phyloP scores from a whole-genome alignment of 768 basidiomycete genomes.

The Podaxis mareebaensis region DNA sequence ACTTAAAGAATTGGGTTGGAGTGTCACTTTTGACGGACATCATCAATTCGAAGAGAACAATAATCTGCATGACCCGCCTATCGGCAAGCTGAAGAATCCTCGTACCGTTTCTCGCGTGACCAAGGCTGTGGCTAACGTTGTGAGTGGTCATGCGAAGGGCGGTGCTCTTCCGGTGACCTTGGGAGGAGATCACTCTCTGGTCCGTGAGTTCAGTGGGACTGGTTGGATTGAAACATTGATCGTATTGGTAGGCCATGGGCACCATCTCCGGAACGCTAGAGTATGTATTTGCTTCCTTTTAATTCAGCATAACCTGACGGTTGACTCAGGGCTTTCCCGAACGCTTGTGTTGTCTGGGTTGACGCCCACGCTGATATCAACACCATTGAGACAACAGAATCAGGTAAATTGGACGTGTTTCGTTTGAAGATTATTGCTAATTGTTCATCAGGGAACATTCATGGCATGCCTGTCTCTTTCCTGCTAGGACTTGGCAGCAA shows the following conservation, averaged over 20 bases:
- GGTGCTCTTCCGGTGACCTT: slow-evolving; percentile 88
- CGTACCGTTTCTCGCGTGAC: slow-evolving; percentile 82
- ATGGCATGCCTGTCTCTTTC: slow-evolving; percentile 98
- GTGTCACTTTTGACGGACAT: slow-evolving; percentile 87
- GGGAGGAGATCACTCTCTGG: slow-evolving; percentile 95
- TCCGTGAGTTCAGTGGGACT: slow-evolving; percentile 34
- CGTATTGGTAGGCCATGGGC: slow-evolving; percentile 68
- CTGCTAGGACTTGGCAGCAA: slow-evolving; percentile 60
- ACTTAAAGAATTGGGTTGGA: slow-evolving; percentile 80
- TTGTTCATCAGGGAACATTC: slow-evolving; percentile 74
- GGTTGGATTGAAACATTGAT: slow-evolving; percentile 4
- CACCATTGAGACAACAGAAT: slow-evolving; percentile 77
- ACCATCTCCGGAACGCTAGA: slow-evolving; percentile 89
- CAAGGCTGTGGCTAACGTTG: slow-evolving; percentile 72
- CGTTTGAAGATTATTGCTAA: slow-evolving; percentile 3
- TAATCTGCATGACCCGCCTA: slow-evolving; percentile 68
- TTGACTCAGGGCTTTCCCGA: slow-evolving; percentile 58
- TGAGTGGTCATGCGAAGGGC: slow-evolving; percentile 73
- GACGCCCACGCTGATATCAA: slow-evolving; percentile 99
- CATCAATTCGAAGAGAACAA: slow-evolving; percentile 83
- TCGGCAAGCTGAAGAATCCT: slow-evolving; percentile 90
- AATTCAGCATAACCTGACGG: not conserved
- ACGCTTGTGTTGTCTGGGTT: slow-evolving; percentile 91
- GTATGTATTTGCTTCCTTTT: slow-evolving; percentile 37
- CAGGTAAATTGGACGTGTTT: slow-evolving; percentile 45